Base-by-base conservation (phyloP, 257 asterid genomes). In the Ehretia macrophylla region DNA sequence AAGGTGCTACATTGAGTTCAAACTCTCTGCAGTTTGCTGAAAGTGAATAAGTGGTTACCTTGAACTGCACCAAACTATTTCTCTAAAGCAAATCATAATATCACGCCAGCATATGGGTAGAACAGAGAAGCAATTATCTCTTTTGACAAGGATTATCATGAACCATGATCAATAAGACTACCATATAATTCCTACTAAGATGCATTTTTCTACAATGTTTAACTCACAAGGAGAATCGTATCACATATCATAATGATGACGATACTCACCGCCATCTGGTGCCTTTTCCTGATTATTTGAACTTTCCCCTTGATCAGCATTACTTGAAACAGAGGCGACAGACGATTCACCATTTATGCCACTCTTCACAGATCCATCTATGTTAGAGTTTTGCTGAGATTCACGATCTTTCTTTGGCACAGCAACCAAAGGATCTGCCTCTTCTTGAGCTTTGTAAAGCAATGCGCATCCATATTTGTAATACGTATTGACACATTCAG, bases 351-450 rank as follows among this genome's bases (percentile, higher is more conserved):
- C 87, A 66, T 83, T 79, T 20, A 55, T 72, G 32, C 65, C 66
- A 68, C 68, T 73, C 83, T 80, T 75, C 40, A 69, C 64, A 14
- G 91, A 78, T 20, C 79, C 84, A 48, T 75, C 94, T 72, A 66
- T 72, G 49, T 62, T 71, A 64, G 91, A 80, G 56, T 68, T 89
- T 56, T 75, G 88, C 60, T 70, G 76, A 55, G 83, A 68, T 32
- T 16, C 90, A 10, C 58, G 77, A 32, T 86, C 90, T 62, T 81
- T 93, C 63, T 79, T 86, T 1, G 97, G 95, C 77, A 93, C 72
- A 62, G 89, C 64, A 50, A 49, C 97, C 68, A 93, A 72, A 51
- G 97, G 99, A 73, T 93, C 97, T 50, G 97, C 79, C 77, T 93
- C 99, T 21, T 74, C 83, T 64, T 75, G 99, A 53, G 99, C 94